phyloP scores from a whole-genome alignment of 306 rosid genomes.

The Vicia sativa region DNA sequence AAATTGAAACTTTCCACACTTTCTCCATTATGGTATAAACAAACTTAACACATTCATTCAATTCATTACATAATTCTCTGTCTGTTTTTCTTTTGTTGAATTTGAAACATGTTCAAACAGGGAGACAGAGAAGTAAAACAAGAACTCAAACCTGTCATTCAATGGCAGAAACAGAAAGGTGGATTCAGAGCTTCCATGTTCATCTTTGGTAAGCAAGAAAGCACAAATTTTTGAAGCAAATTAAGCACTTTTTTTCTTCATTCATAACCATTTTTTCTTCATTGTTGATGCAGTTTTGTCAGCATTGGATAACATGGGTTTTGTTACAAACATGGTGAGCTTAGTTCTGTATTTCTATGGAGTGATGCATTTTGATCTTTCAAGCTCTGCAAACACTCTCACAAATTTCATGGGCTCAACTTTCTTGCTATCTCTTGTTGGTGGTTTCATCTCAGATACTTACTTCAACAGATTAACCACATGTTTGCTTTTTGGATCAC shows the following conservation, averaged over 20 bases:
- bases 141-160: conserved; percentile 33
- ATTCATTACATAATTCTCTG: conserved; percentile 3
- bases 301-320: conserved; percentile 84
- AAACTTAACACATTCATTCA: neutral
- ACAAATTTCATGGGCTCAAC: conserved; percentile 84
- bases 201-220: conserved; percentile 56
- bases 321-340: conserved; percentile 82
- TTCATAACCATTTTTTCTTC: neutral
- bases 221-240: neutral
- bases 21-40: conserved; percentile 48
- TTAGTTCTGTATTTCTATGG: conserved; percentile 63
- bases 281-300: conserved; percentile 46
- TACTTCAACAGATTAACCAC: conserved; percentile 68
- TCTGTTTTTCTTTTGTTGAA: neutral
- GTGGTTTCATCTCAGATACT: conserved; percentile 88
- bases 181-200: conserved; percentile 77
- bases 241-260: no score
- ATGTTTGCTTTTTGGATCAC: conserved; percentile 64
- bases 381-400: conserved; percentile 74
- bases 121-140: conserved; percentile 50
- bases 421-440: conserved; percentile 73
- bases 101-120: conserved; percentile 40
- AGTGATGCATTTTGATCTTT: conserved; percentile 66
- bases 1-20: conserved; percentile 25
- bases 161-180: conserved; percentile 53